Evolutionary conservation across 352 stramenopile genomes (phyloP).

Genomic region (Pythium insidiosum): DNA sequence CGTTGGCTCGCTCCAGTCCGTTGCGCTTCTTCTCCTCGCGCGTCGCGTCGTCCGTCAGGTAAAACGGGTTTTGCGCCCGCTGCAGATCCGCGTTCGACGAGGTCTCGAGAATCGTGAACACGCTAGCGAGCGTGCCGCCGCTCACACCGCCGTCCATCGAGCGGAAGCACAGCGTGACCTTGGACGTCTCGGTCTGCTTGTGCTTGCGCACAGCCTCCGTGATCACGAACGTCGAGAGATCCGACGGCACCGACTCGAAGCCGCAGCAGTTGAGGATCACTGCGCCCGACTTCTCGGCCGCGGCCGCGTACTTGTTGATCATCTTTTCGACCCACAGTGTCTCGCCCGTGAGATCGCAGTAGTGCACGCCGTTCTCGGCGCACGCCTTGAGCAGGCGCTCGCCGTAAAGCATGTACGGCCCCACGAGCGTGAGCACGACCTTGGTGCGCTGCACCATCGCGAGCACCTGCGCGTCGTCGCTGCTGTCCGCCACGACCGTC

Average conservation of each 20-base stretch:
- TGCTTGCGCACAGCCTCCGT: constrained; percentile 55
- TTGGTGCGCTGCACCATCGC: constrained; percentile 72
- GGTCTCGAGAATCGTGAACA: constrained; percentile 54
- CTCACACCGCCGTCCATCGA: constrained; percentile 42
- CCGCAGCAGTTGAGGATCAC: constrained; percentile 85
- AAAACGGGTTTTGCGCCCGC: constrained; percentile 38
- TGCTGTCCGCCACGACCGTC: constrained; percentile 42
- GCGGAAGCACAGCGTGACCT: constrained; percentile 41
- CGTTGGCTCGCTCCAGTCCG: constrained; percentile 29
- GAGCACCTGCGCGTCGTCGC: constrained; percentile 49
- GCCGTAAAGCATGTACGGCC: constrained; percentile 86
- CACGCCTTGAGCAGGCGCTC: constrained; percentile 78
- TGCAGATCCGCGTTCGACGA: constrained; percentile 29
- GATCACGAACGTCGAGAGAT: constrained; percentile 73
- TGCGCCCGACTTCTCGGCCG: constrained; percentile 52
- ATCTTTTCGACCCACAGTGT: constrained; percentile 80
- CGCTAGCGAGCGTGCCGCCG: constrained; percentile 46
- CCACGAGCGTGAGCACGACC: constrained; percentile 75
- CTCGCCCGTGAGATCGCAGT: constrained; percentile 90
- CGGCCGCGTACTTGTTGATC: constrained; percentile 49
- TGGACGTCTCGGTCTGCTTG: constrained; percentile 22
- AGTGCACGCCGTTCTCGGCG: constrained; percentile 84
- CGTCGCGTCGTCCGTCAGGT: constrained; percentile 42
- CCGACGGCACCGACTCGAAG: constrained; percentile 86
- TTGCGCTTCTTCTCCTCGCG: constrained; percentile 22